Percentiles rank a stretch among this genome's conserved stretches.
phyloP scores from a whole-genome alignment of 352 stramenopile species.

The Aphanomyces astaci region DNA sequence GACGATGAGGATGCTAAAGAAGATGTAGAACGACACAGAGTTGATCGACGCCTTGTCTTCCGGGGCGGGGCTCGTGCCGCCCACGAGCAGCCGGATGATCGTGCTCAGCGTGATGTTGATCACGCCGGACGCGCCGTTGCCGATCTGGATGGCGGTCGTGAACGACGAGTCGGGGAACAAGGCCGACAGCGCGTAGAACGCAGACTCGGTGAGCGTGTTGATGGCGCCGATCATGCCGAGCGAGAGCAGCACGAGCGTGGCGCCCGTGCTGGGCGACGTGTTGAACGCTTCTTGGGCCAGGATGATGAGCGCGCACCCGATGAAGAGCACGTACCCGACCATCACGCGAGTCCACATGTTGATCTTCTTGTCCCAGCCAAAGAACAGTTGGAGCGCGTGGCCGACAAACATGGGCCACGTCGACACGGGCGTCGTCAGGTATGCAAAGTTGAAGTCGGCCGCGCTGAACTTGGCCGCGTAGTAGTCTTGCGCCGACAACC shows the following conservation, averaged over 20 bases:
- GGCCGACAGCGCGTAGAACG: slow-evolving; percentile 50
- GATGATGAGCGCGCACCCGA: slow-evolving; percentile 52
- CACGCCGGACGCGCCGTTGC: slow-evolving; percentile 41
- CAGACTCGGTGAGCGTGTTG: slow-evolving; percentile 51
- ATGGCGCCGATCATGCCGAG: slow-evolving; percentile 42
- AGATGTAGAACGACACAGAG: slow-evolving; percentile 44
- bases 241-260: slow-evolving; percentile 44
- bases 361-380: slow-evolving; percentile 55
- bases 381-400: slow-evolving; percentile 45
- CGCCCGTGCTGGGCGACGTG: slow-evolving; percentile 29
- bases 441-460: slow-evolving; percentile 42
- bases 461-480: slow-evolving; percentile 43
- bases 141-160: slow-evolving; percentile 57
- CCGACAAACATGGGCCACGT: slow-evolving; percentile 59
- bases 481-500: slow-evolving; percentile 56
- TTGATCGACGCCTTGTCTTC: slow-evolving; percentile 26
- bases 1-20: slow-evolving; percentile 48
- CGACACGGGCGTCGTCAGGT: slow-evolving; percentile 51
- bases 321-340: slow-evolving; percentile 46
- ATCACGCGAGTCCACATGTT: slow-evolving; percentile 37
- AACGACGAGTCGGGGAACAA: slow-evolving; percentile 55
- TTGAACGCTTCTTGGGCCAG: slow-evolving; percentile 35
- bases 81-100: slow-evolving; percentile 42
- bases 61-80: slow-evolving; percentile 37
- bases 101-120: slow-evolving; percentile 53